phyloP scores from a whole-genome alignment of 75 land plant genomes.

The Azolla pinnata region DNA sequence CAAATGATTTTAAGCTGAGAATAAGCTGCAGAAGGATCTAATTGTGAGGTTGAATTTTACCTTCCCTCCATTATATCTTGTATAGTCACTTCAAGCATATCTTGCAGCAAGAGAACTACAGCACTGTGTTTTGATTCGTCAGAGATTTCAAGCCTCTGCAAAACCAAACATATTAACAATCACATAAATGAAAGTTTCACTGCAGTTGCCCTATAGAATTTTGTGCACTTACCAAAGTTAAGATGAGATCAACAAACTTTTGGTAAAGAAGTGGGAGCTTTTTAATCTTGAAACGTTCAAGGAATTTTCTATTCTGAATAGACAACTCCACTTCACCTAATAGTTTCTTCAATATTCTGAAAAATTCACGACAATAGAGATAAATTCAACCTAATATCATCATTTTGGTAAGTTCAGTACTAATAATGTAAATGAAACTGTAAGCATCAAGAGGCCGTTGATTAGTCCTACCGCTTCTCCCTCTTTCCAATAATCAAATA shows the following conservation, averaged over 20 bases:
- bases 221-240: constrained; percentile 69
- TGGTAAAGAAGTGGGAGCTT: constrained; percentile 50
- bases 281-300: constrained; percentile 66
- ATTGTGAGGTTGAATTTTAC: too few species aligned
- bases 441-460: too few species aligned
- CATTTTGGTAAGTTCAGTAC: too few species aligned
- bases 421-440: too few species aligned
- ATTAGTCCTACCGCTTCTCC: constrained; percentile 90
- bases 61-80: constrained; percentile 93
- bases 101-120: constrained; percentile 80
- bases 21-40: too few species aligned
- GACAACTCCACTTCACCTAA: constrained; percentile 55
- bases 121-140: constrained; percentile 50
- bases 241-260: constrained; percentile 75
- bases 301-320: constrained; percentile 54
- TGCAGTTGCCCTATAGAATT: too few species aligned
- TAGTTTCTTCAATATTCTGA: constrained; percentile 72
- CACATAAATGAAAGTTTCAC: too few species aligned
- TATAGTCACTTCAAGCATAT: constrained; percentile 90
- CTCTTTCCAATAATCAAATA: constrained; percentile 62
- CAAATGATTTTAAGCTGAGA: too few species aligned
- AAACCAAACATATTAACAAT: too few species aligned
- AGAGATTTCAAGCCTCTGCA: too few species aligned
- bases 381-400: too few species aligned
- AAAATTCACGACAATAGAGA: too few species aligned